Percentiles rank a stretch among this genome's conserved stretches.
These are phyloP conservation scores for Termitomyces sp. DNA, from an alignment of 1,284 basidiomycete species.

Conservation along the genomic window DNA sequence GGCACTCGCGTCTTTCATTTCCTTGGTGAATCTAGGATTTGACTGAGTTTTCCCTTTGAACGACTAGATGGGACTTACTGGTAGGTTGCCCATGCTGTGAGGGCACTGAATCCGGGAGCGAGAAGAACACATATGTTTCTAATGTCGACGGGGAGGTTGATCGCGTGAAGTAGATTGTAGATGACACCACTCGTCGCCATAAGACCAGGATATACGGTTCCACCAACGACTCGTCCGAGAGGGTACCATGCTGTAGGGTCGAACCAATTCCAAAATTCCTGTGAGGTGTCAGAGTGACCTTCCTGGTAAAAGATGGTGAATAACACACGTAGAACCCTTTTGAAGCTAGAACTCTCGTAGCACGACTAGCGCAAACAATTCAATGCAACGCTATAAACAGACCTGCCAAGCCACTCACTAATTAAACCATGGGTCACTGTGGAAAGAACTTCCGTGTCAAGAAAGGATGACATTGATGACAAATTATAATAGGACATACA, in stretches of 20 bases:
- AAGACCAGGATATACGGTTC: constrained; percentile 95
- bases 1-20: constrained; percentile 91
- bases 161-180: constrained; percentile 82
- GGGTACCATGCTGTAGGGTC: constrained; percentile 99
- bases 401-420: constrained; percentile 56
- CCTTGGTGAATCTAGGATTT: constrained; percentile 79
- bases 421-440: constrained; percentile 94
- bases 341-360: constrained; percentile 81
- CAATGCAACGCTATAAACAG: constrained; percentile 15
- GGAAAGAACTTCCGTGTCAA: constrained; percentile 8
- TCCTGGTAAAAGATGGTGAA: neutral
- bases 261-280: constrained; percentile 99
- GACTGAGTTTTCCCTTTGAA: neutral
- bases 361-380: constrained; percentile 56
- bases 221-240: constrained; percentile 95
- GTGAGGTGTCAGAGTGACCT: constrained; percentile 6
- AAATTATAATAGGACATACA: constrained; percentile 51
- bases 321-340: constrained; percentile 89
- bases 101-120: constrained; percentile 93
- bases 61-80: constrained; percentile 50
- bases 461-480: constrained; percentile 7
- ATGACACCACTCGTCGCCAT: constrained; percentile 98
- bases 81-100: constrained; percentile 98
- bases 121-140: constrained; percentile 96
- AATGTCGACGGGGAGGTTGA: constrained; percentile 97